These are phyloP conservation scores for Coniochaeta sp. DNA, from an alignment of 2,329 filamentous ascomycete genomes.

Conservation along the genomic window DNA sequence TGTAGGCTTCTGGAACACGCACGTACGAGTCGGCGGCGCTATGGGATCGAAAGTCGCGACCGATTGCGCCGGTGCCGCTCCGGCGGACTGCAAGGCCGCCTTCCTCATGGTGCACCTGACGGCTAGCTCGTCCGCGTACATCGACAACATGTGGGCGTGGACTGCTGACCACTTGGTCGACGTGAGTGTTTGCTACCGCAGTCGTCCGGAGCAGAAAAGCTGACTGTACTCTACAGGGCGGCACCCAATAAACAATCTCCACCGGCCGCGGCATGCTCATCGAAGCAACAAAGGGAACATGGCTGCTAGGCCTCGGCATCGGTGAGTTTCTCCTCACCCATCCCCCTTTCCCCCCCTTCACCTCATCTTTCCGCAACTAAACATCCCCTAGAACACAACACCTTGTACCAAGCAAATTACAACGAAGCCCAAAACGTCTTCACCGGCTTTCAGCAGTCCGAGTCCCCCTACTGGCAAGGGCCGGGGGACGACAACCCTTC, in stretches of 20 bases:
- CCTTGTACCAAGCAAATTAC: neutral
- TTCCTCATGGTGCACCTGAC: neutral
- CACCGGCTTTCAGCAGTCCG: neutral
- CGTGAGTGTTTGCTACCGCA: neutral
- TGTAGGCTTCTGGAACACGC: neutral
- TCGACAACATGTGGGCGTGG: neutral
- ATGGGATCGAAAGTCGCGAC: neutral
- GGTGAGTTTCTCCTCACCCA: constrained; percentile 2
- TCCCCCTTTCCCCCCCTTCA: neutral
- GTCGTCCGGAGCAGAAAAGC: neutral
- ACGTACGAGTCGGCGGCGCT: neutral
- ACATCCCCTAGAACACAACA: neutral
- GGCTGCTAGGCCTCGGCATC: constrained; percentile 6
- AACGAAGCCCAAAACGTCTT: neutral
- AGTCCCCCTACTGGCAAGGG: neutral
- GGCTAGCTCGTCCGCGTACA: neutral
- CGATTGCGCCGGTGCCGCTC: neutral
- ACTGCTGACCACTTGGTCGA: neutral
- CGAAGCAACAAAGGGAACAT: constrained; percentile 6
- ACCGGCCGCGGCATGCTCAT: constrained; percentile 1
- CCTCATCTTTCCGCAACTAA: too few relatives aligned
- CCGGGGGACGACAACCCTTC: neutral
- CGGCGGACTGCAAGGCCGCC: neutral
- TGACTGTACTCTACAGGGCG: neutral
- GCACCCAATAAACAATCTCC: neutral